Evolutionary conservation across 148 eudicot species (phyloP).

Genomic region (Vaccinium myrtillus): DNA sequence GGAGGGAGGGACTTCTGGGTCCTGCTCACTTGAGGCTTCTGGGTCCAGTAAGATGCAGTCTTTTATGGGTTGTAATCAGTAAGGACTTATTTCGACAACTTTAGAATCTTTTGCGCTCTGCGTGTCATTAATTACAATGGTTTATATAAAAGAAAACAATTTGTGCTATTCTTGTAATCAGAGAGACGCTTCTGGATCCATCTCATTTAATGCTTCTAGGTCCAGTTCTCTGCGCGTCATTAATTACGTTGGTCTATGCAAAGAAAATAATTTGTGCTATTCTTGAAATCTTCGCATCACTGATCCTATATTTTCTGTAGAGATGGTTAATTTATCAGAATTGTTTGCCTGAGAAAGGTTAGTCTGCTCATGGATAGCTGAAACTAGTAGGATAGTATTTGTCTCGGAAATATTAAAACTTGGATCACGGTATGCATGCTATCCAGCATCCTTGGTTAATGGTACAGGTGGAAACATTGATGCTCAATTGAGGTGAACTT

Average conservation of each 20-base stretch:
- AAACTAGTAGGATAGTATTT: neutral
- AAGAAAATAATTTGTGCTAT: conserved; percentile 1
- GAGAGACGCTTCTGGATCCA: no score
- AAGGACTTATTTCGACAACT: neutral
- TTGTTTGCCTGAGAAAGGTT: neutral
- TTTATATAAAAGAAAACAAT: neutral
- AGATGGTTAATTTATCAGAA: neutral
- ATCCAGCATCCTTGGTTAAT: neutral
- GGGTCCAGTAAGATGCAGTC: neutral
- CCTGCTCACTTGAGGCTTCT: neutral
- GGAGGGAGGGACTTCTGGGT: neutral
- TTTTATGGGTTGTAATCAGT: neutral
- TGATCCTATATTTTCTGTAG: neutral
- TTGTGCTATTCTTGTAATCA: neutral
- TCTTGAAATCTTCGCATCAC: neutral
- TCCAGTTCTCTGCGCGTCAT: neutral
- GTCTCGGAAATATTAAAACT: neutral
- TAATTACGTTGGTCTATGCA: neutral
- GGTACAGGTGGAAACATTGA: neutral
- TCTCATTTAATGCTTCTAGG: no score
- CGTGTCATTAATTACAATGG: neutral
- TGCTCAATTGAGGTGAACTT: conserved; percentile 4
- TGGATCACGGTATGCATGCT: neutral
- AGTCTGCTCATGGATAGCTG: neutral
- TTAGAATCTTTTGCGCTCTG: neutral